Evolutionary conservation across 1,284 basidiomycete species (phyloP), one percentile per base, ranked within the genome.

Genomic region (Coniferiporia weirii): DNA sequence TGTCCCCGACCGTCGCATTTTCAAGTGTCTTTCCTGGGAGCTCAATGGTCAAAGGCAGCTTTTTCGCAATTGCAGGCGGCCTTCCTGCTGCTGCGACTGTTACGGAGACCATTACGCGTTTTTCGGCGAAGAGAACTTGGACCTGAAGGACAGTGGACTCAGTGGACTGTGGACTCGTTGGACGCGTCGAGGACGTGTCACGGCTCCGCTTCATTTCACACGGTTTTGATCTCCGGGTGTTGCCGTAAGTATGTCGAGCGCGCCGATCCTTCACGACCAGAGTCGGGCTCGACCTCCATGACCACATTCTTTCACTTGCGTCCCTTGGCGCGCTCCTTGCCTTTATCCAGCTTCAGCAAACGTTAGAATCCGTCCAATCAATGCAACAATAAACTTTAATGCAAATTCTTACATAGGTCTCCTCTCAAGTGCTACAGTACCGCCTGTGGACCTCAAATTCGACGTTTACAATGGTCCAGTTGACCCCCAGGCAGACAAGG

Each of bases 41-140:
- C 15, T 85, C 79, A 46, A 92, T 66, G 15, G 75, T 77, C 47
- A 81, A 67, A 1, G 88, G 83, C 8, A 89, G 77, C 46, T 75
- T 78, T 38, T 72, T 76, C 20, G 84, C 79, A 53, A 83, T 61
- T 2, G 74, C 73, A 22, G 76, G 73, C 56, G 64, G 71, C 56
- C 75, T 77, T 56, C 77, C 75, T 19, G 75, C 72, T 1, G 79
- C 66, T 19, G 79, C 76, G 43, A 91, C 71, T 1, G 79, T 83
- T 50, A 91, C 66, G 12, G 77, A 70, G 56, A 84, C 82, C 87
- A 89, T 90, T 46, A 20, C 8, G 13, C 44, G 12, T 12, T 19
- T 46, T 46, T 46, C 44, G 44, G 17, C 36, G 36, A n/a, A 5
- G 27, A 27, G 27, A 27, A 27, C 27, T 5, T 27, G 5, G 27